phyloP scores from a whole-genome alignment of 331 rosid species.

The Saraca asoca region DNA sequence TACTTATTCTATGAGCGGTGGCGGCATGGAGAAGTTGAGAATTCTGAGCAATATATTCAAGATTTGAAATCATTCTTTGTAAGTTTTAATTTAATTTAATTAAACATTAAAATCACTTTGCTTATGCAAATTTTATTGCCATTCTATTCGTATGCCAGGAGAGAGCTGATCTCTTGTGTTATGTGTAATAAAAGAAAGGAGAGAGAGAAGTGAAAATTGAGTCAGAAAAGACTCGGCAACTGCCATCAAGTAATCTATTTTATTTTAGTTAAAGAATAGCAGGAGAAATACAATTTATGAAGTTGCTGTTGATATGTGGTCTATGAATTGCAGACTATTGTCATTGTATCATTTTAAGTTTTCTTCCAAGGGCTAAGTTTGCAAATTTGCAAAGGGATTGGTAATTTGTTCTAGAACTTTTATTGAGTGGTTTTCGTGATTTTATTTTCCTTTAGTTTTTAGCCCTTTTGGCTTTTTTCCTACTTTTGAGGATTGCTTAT shows the following conservation, averaged over 20 bases:
- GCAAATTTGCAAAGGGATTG: too few species aligned
- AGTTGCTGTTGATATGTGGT: slow-evolving; percentile 15
- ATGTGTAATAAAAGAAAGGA: slow-evolving; percentile 16
- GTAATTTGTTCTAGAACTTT: too few species aligned
- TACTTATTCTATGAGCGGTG: slow-evolving; percentile 74
- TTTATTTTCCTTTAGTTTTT: too few species aligned
- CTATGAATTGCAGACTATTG: slow-evolving; percentile 18
- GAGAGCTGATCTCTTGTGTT: slow-evolving; percentile 26
- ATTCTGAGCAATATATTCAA: slow-evolving; percentile 49
- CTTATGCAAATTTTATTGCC: slow-evolving; percentile 7
- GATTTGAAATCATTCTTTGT: slow-evolving; percentile 55
- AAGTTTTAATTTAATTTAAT: slow-evolving; percentile 41
- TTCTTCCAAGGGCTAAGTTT: too few species aligned
- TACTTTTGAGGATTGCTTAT: too few species aligned
- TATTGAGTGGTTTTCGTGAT: too few species aligned
- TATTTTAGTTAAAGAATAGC: slow-evolving; percentile 14
- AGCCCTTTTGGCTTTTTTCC: too few species aligned
- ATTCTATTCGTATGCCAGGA: slow-evolving; percentile 14
- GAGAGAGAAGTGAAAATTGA: slow-evolving; percentile 5
- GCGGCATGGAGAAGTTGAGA: slow-evolving; percentile 64
- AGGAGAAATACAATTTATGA: slow-evolving; percentile 26
- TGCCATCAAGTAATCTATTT: neutral
- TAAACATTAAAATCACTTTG: neutral
- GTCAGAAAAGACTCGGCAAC: slow-evolving; percentile 1
- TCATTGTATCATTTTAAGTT: neutral